Percentiles rank a stretch among this genome's conserved stretches.
Evolutionary conservation across 345 rosid species (phyloP).

Genomic region (Ceriops tagal): DNA sequence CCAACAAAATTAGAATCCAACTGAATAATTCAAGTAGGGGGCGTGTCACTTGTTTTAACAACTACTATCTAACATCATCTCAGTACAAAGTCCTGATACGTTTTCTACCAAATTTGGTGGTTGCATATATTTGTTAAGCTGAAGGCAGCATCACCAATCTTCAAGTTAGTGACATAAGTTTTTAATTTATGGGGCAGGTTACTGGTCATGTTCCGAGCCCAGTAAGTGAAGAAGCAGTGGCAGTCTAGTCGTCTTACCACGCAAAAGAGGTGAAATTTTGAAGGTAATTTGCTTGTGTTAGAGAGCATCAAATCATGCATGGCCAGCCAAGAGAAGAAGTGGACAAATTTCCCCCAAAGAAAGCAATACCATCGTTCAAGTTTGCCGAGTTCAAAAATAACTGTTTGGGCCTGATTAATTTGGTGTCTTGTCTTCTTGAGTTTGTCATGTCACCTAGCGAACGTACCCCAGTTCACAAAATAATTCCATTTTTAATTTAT

Average conservation of each 20-base stretch:
- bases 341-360: neutral
- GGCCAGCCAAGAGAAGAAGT: conserved; percentile 1
- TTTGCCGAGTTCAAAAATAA: too few relatives aligned
- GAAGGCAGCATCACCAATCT: conserved; percentile 19
- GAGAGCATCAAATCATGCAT: conserved; percentile 27
- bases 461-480: too few relatives aligned
- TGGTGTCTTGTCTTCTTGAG: too few relatives aligned
- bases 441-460: too few relatives aligned
- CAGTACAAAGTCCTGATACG: conserved; percentile 14
- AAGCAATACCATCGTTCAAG: too few relatives aligned
- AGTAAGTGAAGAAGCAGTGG: conserved; percentile 65
- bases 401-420: too few relatives aligned
- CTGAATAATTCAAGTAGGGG: neutral
- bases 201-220: conserved; percentile 38
- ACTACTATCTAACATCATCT: too few relatives aligned
- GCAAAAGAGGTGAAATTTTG: conserved; percentile 25
- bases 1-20: neutral
- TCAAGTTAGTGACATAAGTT: conserved; percentile 28
- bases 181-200: conserved; percentile 43
- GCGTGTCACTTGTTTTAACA: neutral
- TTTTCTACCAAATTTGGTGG: conserved; percentile 9
- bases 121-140: conserved; percentile 19
- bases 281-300: conserved; percentile 39
- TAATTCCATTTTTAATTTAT: too few relatives aligned
- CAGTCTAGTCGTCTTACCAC: conserved; percentile 39